Evolutionary conservation across 129 eudicot genomes (phyloP), one percentile per base, ranked within the genome.

Genomic region (Pulicaria dysenterica): DNA sequence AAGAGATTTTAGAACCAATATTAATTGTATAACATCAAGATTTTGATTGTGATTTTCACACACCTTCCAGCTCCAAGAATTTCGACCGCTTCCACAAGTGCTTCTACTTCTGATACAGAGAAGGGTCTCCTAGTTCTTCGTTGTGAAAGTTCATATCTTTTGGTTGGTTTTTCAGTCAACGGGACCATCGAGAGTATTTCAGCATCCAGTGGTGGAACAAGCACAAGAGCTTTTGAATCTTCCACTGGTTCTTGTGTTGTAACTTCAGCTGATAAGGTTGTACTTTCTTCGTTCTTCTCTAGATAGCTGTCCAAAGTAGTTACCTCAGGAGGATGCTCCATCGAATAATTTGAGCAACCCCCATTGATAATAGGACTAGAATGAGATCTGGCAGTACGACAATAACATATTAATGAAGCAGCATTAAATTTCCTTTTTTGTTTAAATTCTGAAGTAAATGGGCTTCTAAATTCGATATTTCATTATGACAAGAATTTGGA

Each of bases 41-140:
- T 40, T 36, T 9, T 24, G 44, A 10, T 63, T 44, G 36, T 49
- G 8, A 49, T 24, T 17, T 61, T 10, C 77, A 67, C 44, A 67
- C 40, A 94, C 99, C 97, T 88, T 83, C 99, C 99, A 2, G 99
- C 92, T 67, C 99, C 99, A 45, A 94, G 99, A 75, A 77, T 90
- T 81, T 94, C 99, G 70, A 94, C 99, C 9, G 97, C 99, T 79
- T 79, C 91, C 81, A 94, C 99, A 8, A 94, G 96, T 50, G 99
- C 91, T 79, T 94, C 99, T n/a, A 90, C 99, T 91, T 94, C 99
- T n/a, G 85, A 55, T 9, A 94, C 97, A 45, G 99, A 90, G 74
- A 94, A 94, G 0, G 93, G 97, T 42, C 97, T 80, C 77, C 97
- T 78, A 37, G 82, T 83, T 59, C 97, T 76, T 7, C 97, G 81